Evolutionary conservation across 2,329 filamentous ascomycete genomes (phyloP).

Genomic region (Xylariaceae sp.): DNA sequence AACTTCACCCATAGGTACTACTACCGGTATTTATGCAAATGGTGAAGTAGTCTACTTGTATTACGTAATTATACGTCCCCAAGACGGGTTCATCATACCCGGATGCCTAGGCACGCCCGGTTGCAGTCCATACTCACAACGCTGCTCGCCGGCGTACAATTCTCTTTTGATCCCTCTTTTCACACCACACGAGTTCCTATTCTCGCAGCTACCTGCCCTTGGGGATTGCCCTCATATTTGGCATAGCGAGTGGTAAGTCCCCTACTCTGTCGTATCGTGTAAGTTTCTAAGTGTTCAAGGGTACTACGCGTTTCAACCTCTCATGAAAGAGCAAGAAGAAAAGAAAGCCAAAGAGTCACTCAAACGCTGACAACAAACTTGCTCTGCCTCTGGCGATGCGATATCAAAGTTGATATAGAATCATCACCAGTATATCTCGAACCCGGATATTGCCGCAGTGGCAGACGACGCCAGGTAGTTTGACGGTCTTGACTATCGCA

Average conservation of each 20-base stretch:
- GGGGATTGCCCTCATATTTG: constrained; percentile 31
- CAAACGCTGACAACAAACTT: constrained; percentile 6
- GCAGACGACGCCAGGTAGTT: not conserved
- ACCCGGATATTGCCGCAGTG: not conserved
- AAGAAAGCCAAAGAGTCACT: constrained; percentile 5
- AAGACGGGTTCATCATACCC: too few species aligned
- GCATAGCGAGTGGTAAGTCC: constrained; percentile 33
- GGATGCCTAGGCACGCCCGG: too few species aligned
- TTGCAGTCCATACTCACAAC: not conserved
- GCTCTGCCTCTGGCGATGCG: not conserved
- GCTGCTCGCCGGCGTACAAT: not conserved
- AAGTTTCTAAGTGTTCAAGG: constrained; percentile 16
- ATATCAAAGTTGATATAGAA: constrained; percentile 10
- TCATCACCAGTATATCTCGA: not conserved
- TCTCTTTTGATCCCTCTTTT: not conserved
- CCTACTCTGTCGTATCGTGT: not conserved
- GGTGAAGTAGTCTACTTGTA: too few species aligned
- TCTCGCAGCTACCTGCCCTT: constrained; percentile 26
- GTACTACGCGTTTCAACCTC: constrained; percentile 27
- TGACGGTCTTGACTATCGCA: not conserved
- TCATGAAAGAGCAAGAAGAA: constrained; percentile 23
- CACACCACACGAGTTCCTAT: constrained; percentile 26
- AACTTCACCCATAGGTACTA: too few species aligned
- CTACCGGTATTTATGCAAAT: too few species aligned
- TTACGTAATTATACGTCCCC: too few species aligned